Evolutionary conservation across 2,329 filamentous ascomycete species (phyloP).

Genomic region (Lojkania enalia): DNA sequence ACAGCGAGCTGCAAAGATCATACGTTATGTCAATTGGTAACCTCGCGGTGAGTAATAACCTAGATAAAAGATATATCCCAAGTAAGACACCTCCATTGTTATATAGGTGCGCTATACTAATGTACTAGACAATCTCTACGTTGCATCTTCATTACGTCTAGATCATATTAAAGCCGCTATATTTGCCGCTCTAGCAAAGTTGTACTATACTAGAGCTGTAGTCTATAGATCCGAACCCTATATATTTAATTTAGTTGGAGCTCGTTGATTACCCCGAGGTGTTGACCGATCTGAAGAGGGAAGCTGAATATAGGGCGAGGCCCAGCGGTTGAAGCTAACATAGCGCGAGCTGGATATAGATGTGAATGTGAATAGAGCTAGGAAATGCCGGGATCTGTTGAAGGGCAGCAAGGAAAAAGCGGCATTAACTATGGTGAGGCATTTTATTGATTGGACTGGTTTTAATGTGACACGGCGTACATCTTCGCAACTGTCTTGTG

Average conservation of each 20-base stretch:
- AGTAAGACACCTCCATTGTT: constrained; percentile 6
- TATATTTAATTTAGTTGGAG: constrained; percentile 8
- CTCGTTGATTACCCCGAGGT: constrained; percentile 2
- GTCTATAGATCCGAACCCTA: constrained; percentile 2
- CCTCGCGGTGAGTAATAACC: background rate
- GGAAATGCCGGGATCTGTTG: constrained; percentile 5
- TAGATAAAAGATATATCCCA: constrained; percentile 5
- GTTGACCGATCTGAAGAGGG: constrained; percentile 2
- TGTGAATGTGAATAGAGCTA: constrained; percentile 12
- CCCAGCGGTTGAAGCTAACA: constrained; percentile 6
- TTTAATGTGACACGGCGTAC: constrained; percentile 3
- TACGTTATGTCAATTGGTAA: constrained; percentile 2
- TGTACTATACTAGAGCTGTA: constrained; percentile 6
- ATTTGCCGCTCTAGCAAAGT: constrained; percentile 6
- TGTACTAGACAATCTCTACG: constrained; percentile 8
- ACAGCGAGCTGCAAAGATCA: constrained; percentile 1
- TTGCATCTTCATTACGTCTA: constrained; percentile 6
- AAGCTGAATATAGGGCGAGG: constrained; percentile 5
- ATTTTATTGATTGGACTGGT: constrained; percentile 9
- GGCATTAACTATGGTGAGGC: constrained; percentile 6
- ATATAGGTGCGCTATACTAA: constrained; percentile 8
- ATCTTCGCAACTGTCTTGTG: constrained; percentile 4
- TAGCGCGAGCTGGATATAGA: constrained; percentile 4
- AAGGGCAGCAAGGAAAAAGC: constrained; percentile 5
- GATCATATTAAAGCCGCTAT: constrained; percentile 5